A percentile compares a stretch with the other conserved stretches of the same genome.
These are phyloP conservation scores for Atkinsonella texensis DNA, from an alignment of 2,329 filamentous ascomycete genomes.

Conservation along the genomic window DNA sequence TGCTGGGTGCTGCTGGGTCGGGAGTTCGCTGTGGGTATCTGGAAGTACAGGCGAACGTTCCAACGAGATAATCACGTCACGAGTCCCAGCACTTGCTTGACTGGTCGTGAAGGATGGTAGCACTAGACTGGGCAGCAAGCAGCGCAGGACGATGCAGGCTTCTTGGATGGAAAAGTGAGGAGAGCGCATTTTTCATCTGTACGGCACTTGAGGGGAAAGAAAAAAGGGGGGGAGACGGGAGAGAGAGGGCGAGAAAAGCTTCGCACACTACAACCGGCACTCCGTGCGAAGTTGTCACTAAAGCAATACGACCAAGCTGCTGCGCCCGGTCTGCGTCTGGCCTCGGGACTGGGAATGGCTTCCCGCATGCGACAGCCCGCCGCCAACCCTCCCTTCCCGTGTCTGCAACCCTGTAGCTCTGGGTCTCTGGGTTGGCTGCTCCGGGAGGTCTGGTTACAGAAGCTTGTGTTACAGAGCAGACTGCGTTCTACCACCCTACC, in stretches of 20 bases:
- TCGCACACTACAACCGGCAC: too few species aligned
- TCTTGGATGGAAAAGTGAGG: too few species aligned
- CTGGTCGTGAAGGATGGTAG: neutral
- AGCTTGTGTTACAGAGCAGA: too few species aligned
- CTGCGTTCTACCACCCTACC: too few species aligned
- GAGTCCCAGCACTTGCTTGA: neutral
- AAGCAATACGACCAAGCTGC: neutral
- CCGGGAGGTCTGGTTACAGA: neutral
- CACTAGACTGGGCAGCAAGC: neutral
- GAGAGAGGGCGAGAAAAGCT: too few species aligned
- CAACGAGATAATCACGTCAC: neutral
- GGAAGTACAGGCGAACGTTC: neutral
- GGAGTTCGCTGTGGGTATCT: neutral
- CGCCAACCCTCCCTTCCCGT: neutral
- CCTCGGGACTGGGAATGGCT: neutral
- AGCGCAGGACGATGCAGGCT: neutral
- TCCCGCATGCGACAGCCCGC: neutral
- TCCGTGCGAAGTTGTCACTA: neutral
- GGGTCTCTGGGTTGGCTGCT: neutral
- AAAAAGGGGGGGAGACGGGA: neutral
- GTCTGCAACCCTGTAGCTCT: neutral
- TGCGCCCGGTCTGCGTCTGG: neutral
- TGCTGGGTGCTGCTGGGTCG: neutral
- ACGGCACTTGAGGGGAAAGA: too few species aligned
- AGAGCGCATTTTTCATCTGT: too few species aligned